These are phyloP conservation scores for Phaeosphaeria sp. DNA, from an alignment of 2,329 filamentous ascomycete species.

Conservation along the genomic window DNA sequence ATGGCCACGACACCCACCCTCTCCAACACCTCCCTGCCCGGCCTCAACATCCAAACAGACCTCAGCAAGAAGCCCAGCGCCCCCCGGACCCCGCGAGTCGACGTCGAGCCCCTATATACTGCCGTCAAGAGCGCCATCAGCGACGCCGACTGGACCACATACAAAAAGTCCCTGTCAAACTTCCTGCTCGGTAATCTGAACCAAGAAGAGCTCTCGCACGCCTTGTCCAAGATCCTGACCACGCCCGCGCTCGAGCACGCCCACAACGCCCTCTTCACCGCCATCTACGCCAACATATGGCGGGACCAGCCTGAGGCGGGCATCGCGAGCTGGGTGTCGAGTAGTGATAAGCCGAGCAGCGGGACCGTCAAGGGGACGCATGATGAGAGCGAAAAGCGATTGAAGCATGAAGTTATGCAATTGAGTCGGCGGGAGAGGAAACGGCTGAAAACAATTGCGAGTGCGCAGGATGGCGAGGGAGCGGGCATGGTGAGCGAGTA, in stretches of 20 bases:
- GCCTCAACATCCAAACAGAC: constrained; percentile 51
- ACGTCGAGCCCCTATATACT: constrained; percentile 68
- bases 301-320: constrained; percentile 68
- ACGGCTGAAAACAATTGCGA: constrained; percentile 62
- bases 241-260: constrained; percentile 63
- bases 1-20: constrained; percentile 44
- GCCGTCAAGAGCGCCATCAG: constrained; percentile 66
- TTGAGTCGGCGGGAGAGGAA: constrained; percentile 66
- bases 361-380: constrained; percentile 71
- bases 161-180: constrained; percentile 64
- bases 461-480: constrained; percentile 38
- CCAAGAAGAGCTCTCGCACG: constrained; percentile 65
- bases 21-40: constrained; percentile 42
- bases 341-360: constrained; percentile 75
- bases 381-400: constrained; percentile 67
- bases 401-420: constrained; percentile 71
- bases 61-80: constrained; percentile 54
- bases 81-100: constrained; percentile 64
- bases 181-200: constrained; percentile 68
- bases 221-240: constrained; percentile 63
- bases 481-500: constrained; percentile 34
- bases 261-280: constrained; percentile 68
- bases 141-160: constrained; percentile 63
- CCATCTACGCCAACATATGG: constrained; percentile 64
- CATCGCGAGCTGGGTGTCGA: constrained; percentile 69